Percentiles rank a stretch among this genome's conserved stretches.
These are phyloP conservation scores for Hyphodiscus sp. DNA, from an alignment of 2,329 filamentous ascomycete genomes.

Conservation along the genomic window DNA sequence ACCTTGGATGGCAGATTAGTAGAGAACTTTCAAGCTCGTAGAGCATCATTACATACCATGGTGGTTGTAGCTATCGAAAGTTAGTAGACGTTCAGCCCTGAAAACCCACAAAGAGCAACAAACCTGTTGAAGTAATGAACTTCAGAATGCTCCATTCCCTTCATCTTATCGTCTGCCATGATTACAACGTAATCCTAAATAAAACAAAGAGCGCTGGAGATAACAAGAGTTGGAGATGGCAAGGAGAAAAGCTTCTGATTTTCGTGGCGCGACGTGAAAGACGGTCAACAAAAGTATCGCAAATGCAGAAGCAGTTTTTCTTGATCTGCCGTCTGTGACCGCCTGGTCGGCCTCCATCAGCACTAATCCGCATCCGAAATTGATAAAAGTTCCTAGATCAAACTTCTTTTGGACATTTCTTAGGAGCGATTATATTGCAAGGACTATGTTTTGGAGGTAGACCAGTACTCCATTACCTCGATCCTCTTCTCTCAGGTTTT, in stretches of 20 bases:
- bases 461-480: too few species aligned
- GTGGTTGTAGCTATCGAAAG: slow-evolving; percentile 75
- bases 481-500: too few species aligned
- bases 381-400: too few species aligned
- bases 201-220: neutral
- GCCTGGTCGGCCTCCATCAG: neutral
- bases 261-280: neutral
- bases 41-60: slow-evolving; percentile 61
- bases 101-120: slow-evolving; percentile 14
- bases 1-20: slow-evolving; percentile 46
- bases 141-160: slow-evolving; percentile 55
- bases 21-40: slow-evolving; percentile 1
- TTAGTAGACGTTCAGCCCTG: slow-evolving; percentile 15
- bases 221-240: slow-evolving; percentile 2
- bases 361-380: neutral
- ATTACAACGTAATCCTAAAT: slow-evolving; percentile 12
- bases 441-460: too few species aligned
- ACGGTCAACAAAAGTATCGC: neutral
- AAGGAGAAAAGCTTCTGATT: neutral
- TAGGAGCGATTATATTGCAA: too few species aligned
- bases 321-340: neutral
- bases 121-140: slow-evolving; percentile 99
- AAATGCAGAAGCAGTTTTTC: neutral
- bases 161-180: slow-evolving; percentile 47
- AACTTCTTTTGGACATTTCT: too few species aligned